phyloP scores from a whole-genome alignment of 2,329 filamentous ascomycete genomes.

The Thyridium curvatum region DNA sequence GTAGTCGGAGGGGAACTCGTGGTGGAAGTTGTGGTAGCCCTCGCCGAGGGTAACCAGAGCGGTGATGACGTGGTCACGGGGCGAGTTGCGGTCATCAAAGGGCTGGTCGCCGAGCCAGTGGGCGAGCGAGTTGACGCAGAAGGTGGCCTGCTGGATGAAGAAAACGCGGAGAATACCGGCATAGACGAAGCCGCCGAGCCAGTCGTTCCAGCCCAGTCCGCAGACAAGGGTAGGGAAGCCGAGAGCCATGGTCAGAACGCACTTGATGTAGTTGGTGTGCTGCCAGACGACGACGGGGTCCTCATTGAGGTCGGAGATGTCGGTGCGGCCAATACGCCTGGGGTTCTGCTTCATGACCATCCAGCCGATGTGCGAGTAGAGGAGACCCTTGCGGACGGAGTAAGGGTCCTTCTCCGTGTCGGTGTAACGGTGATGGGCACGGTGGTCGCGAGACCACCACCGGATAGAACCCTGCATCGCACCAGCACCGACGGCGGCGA shows the following conservation, averaged over 20 bases:
- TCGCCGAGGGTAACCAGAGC: slow-evolving; percentile 76
- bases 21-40: slow-evolving; percentile 94
- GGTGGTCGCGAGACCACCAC: slow-evolving; percentile 85
- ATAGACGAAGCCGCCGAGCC: slow-evolving; percentile 76
- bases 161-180: slow-evolving; percentile 80
- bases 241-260: slow-evolving; percentile 70
- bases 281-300: slow-evolving; percentile 82
- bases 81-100: slow-evolving; percentile 88
- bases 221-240: slow-evolving; percentile 69
- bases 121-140: slow-evolving; percentile 86
- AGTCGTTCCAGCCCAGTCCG: slow-evolving; percentile 77
- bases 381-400: slow-evolving; percentile 79
- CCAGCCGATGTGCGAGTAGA: slow-evolving; percentile 83
- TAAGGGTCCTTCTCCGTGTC: slow-evolving; percentile 91
- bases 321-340: slow-evolving; percentile 79
- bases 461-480: slow-evolving; percentile 80
- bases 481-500: slow-evolving; percentile 74
- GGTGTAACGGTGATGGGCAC: slow-evolving; percentile 85
- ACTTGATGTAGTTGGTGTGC: slow-evolving; percentile 80
- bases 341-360: slow-evolving; percentile 94
- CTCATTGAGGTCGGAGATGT: slow-evolving; percentile 84
- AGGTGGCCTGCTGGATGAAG: slow-evolving; percentile 87
- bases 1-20: slow-evolving; percentile 91
- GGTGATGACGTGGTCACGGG: slow-evolving; percentile 81
- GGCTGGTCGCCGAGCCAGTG: slow-evolving; percentile 91